These are phyloP conservation scores for Anthracocystis setariae DNA, from an alignment of 1,284 basidiomycete genomes.

Conservation along the genomic window DNA sequence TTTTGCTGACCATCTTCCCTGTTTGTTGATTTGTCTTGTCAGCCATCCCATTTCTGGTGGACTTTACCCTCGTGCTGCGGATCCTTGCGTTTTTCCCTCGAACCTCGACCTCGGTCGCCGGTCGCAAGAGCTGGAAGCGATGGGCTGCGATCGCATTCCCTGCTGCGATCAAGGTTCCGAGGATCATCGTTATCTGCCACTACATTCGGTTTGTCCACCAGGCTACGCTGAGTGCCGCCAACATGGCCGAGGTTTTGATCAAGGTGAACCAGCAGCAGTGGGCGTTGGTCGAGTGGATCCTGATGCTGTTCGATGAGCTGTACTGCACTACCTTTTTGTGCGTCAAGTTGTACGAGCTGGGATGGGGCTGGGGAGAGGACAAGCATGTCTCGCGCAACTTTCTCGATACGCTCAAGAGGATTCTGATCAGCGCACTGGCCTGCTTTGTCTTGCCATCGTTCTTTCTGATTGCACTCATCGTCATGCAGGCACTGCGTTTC, in stretches of 20 bases:
- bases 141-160: conserved; percentile 26
- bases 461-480: conserved; percentile 28
- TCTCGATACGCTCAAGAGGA: conserved; percentile 17
- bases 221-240: background rate
- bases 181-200: conserved; percentile 19
- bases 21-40: background rate
- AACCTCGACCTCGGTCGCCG: conserved; percentile 7
- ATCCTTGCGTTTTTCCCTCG: conserved; percentile 32
- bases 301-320: conserved; percentile 36
- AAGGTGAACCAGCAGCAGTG: conserved; percentile 24
- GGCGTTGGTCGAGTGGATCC: conserved; percentile 22
- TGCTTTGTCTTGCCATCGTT: conserved; percentile 28
- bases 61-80: conserved; percentile 26
- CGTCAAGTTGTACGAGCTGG: conserved; percentile 29
- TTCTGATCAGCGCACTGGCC: conserved; percentile 28
- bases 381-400: conserved; percentile 28
- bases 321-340: conserved; percentile 32
- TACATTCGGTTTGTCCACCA: conserved; percentile 19
- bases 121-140: conserved; percentile 14
- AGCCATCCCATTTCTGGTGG: conserved; percentile 32
- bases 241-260: conserved; percentile 20
- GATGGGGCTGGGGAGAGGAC: conserved; percentile 39
- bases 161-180: conserved; percentile 70
- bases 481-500: conserved; percentile 19
- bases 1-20: background rate